Base-by-base conservation (phyloP, 2,329 filamentous ascomycete genomes). In the Ascochyta koolunga region DNA sequence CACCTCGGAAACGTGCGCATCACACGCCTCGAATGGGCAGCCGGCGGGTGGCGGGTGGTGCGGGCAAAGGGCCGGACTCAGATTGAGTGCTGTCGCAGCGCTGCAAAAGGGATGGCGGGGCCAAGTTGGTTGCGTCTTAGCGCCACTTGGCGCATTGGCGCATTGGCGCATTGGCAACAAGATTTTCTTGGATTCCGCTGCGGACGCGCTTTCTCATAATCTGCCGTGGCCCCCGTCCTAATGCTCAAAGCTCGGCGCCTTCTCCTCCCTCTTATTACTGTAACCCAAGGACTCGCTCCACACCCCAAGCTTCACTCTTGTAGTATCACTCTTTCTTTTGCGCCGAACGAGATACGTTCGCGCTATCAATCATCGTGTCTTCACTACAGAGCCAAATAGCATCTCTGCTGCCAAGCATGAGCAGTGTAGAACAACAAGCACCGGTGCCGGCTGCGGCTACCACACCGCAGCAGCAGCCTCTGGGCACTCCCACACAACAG, bases 401-500 rank as follows among this genome's bases (percentile, higher is more conserved):
- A 46, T 51, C 43, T 48, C 40, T 56, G 47, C 50, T 55, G 43
- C 50, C 46, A 51, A 60, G 48, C 41, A 61, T 61, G 59, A 61
- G 56, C 49, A 56, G 54, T 47, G 58, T 57, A 43, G 56, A 65
- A 45, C 55, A 60, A 24, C 62, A 62, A 44, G 56, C 61, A 43
- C 51, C 64, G 31, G 61, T 61, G 47, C 58, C 66, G 24, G 66
- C 65, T 36, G 56, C 65, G 51, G 58, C 61, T 31, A 60, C 66
- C 22, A 61, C 66, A 38, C 68, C 67, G n/a, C 68, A 71, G 50
- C 53, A 56, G 42, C 70, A 71, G 53, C 69, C 68, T 19, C 65
- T 71, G 43, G 67, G 64, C 51, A 67, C 69, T 11, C 67, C 70
- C 7, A 67, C 66, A 19, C 72, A 72, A 62, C 68, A 71, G 55